These are phyloP conservation scores for Knufia petricola DNA, from an alignment of 2,329 filamentous ascomycete genomes.

Conservation along the genomic window DNA sequence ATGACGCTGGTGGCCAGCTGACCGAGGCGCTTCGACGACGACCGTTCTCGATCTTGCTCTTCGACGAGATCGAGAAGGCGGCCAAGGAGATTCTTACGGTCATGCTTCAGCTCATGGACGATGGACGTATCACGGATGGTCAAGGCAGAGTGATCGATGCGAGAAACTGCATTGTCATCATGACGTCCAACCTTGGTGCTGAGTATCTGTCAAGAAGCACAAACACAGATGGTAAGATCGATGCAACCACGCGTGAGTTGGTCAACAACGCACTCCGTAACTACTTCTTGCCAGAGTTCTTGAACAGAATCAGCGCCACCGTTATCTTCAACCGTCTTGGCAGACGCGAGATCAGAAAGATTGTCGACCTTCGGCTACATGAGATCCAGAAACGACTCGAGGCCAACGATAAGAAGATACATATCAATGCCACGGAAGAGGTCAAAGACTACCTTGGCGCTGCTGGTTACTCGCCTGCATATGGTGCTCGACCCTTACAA, in stretches of 20 bases:
- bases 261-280: constrained; percentile 85
- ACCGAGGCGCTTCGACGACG: constrained; percentile 89
- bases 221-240: constrained; percentile 71
- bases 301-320: constrained; percentile 91
- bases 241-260: constrained; percentile 72
- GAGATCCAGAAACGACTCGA: constrained; percentile 90
- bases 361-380: constrained; percentile 77
- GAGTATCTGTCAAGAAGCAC: constrained; percentile 80
- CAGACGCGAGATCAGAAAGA: constrained; percentile 79
- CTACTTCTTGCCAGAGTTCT: constrained; percentile 97
- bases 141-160: constrained; percentile 93
- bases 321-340: constrained; percentile 98
- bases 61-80: constrained; percentile 97
- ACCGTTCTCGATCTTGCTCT: constrained; percentile 94
- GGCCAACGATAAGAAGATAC: constrained; percentile 74
- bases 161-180: constrained; percentile 96
- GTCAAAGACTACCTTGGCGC: constrained; percentile 89
- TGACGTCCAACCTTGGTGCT: constrained; percentile 95
- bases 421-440: constrained; percentile 70
- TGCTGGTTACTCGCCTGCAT: constrained; percentile 88
- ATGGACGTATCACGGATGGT: constrained; percentile 94
- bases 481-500: constrained; percentile 80
- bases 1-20: constrained; percentile 89
- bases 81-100: constrained; percentile 96
- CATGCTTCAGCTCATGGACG: constrained; percentile 97